Base-by-base conservation (phyloP, 805 yeast species). In the Candida glaebosa region DNA sequence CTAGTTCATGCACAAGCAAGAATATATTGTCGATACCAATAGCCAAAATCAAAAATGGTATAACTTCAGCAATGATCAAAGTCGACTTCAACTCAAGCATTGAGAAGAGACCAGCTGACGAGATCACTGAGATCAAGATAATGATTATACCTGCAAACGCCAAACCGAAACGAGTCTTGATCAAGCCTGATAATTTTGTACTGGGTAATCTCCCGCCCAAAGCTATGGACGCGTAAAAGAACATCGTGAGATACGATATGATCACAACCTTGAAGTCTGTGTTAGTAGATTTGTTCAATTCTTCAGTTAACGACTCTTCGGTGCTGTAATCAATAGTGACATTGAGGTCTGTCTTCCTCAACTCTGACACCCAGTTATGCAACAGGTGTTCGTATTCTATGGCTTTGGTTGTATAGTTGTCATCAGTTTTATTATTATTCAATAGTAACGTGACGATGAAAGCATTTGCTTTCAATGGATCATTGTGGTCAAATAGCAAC, bases 21-120 rank as follows among this genome's bases (percentile, higher is more conserved):
- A 90, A 93, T 18, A 91, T 86, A 58, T 91, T 91, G 63, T 91
- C 99, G 19, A 91, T 88, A n/a, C 99, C 99, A 42, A 91, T 82
- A 0, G 99, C 99, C 43, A 91, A 70, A 10, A 91, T 85, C 53
- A 91, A 68, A 56, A 91, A 91, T 7, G 98, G 98, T 25, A 91
- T 91, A 4, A 91, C 99, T 59, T 93, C 98, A 2, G 98, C 97
- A 43, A 91, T 88, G 49, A 91, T 90, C 33, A 91, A 68, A 0
- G 98, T 91, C 0, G 95, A 86, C 54, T 86, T 87, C 37, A 90
- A 63, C 0, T 93, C 95, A n/a, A 85, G 44, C 4, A 76, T 53
- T 9, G 93, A 77, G 61, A 87, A 85, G 3, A 88, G 51, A 0
- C 98, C 98, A 0, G 89, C 87, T 0, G 97, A 80, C 1, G 95